Percentiles rank a stretch among this genome's conserved stretches.
Evolutionary conservation across 108 stramenopile species (phyloP).

Genomic region (Cyclotella atomus): DNA sequence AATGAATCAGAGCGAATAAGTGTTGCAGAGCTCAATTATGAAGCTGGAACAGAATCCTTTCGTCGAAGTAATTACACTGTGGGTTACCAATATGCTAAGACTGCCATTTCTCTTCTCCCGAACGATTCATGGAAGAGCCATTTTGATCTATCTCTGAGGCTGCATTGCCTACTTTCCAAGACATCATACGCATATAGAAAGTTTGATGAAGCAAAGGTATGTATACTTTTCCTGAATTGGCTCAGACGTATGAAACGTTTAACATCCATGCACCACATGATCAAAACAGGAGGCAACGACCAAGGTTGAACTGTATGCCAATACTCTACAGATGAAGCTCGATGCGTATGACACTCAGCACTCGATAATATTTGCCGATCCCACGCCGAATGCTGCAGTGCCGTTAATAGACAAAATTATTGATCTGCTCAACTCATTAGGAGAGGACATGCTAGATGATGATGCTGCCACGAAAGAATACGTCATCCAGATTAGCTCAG

Average conservation of each 20-base stretch:
- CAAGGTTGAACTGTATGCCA: slow-evolving; percentile 7
- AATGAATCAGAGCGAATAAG: too few relatives aligned
- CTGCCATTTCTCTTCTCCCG: slow-evolving; percentile 10
- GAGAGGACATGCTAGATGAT: slow-evolving; percentile 32
- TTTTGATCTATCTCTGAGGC: slow-evolving; percentile 1
- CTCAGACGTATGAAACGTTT: too few relatives aligned
- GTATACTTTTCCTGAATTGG: too few relatives aligned
- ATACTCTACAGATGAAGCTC: slow-evolving; percentile 27
- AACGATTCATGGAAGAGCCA: slow-evolving; percentile 1
- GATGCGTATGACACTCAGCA: slow-evolving; percentile 27
- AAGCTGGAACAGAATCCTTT: slow-evolving; percentile 11
- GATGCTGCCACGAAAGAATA: slow-evolving; percentile 1
- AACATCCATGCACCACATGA: too few relatives aligned
- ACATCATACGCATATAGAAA: not conserved
- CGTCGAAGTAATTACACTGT: not conserved
- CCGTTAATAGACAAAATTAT: slow-evolving; percentile 11
- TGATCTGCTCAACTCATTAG: slow-evolving; percentile 32
- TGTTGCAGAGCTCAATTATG: slow-evolving; percentile 7
- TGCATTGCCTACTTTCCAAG: not conserved
- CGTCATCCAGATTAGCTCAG: not conserved
- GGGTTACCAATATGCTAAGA: not conserved
- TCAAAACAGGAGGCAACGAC: slow-evolving; percentile 1
- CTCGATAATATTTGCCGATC: not conserved
- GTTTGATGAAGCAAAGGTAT: slow-evolving; percentile 2
- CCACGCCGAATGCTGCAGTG: not conserved